These are phyloP conservation scores for Podila verticillata DNA, from an alignment of 192 early-diverging fungal species.

Conservation along the genomic window DNA sequence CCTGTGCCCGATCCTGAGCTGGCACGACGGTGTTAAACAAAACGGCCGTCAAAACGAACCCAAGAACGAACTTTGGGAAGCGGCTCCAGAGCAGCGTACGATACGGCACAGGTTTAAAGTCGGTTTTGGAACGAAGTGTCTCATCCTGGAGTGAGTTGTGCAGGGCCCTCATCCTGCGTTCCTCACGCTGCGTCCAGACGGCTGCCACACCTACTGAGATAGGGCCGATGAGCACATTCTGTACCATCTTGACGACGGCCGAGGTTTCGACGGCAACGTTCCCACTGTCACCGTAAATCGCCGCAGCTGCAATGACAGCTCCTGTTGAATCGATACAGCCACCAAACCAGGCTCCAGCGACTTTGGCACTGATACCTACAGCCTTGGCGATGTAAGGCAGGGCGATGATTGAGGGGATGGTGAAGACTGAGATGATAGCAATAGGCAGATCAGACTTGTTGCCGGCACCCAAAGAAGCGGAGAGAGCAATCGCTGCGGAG, in stretches of 20 bases:
- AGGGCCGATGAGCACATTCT: constrained; percentile 65
- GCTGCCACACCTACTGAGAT: constrained; percentile 59
- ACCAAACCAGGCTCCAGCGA: constrained; percentile 64
- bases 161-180: constrained; percentile 20
- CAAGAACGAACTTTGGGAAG: constrained; percentile 64
- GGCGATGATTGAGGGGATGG: constrained; percentile 62
- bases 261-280: constrained; percentile 54
- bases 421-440: constrained; percentile 66
- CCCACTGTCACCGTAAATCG: constrained; percentile 55
- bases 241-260: constrained; percentile 65
- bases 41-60: constrained; percentile 60
- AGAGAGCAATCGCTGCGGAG: constrained; percentile 58
- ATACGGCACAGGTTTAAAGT: constrained; percentile 35
- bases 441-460: constrained; percentile 64
- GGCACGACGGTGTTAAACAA: constrained; percentile 59
- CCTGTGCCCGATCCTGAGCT: constrained; percentile 25
- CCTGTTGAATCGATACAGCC: constrained; percentile 66
- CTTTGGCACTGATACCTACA: constrained; percentile 44
- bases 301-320: constrained; percentile 61
- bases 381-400: constrained; percentile 61
- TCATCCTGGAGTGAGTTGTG: constrained; percentile 30
- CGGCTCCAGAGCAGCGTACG: constrained; percentile 52
- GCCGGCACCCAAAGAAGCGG: constrained; percentile 53
- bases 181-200: constrained; percentile 57
- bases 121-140: constrained; percentile 16